Evolutionary conservation across 176 grass and related monocot genomes (phyloP).

Genomic region (Carex pumila): DNA sequence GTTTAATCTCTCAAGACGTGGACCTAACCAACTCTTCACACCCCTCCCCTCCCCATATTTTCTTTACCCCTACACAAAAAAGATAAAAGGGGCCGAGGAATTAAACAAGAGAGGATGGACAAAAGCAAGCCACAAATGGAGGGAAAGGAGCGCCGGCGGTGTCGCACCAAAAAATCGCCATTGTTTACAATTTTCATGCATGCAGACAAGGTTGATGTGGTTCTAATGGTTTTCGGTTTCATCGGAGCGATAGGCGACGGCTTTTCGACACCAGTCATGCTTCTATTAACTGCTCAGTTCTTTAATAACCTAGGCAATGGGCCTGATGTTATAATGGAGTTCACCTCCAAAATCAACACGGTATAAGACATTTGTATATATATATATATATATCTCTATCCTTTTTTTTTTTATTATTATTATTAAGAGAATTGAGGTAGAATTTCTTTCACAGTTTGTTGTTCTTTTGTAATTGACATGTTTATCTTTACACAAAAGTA

Average conservation of each 20-base stretch:
- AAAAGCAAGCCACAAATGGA: constrained; percentile 2
- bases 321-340: constrained; percentile 17
- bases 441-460: constrained; percentile 2
- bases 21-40: not conserved
- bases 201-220: constrained; percentile 50
- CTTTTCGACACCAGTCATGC: constrained; percentile 65
- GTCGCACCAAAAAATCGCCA: not conserved
- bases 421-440: not conserved
- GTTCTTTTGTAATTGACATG: not conserved
- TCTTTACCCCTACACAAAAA: not conserved
- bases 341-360: constrained; percentile 51
- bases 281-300: constrained; percentile 59
- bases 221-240: constrained; percentile 60
- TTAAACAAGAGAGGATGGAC: not conserved
- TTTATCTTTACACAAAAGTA: not conserved
- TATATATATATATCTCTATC: no score
- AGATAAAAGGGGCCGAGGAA: not conserved
- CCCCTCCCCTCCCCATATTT: not conserved
- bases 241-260: constrained; percentile 78
- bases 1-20: constrained; percentile 2
- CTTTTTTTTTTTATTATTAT: no score
- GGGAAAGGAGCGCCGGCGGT: not conserved
- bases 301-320: constrained; percentile 74
- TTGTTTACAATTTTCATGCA: constrained; percentile 79
- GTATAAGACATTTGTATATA: constrained; percentile 27